Conservation (phyloP, 1,139 yeast genomes). For the Blastobotrys buckinghamii region DNA sequence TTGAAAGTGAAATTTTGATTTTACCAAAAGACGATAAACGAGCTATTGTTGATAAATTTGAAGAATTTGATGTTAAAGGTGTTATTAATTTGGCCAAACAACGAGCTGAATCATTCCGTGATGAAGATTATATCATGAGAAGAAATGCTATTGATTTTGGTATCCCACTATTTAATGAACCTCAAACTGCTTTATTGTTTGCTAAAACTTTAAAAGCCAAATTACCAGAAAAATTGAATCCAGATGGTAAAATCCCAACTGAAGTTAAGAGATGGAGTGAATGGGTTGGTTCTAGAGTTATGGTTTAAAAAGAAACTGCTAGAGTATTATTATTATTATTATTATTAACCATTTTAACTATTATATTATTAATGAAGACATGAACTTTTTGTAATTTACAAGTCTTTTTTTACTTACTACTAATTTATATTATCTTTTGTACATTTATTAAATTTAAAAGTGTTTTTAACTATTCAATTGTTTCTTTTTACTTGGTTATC, state of each 20-base stretch:
- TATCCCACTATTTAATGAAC: constrained; percentile 93
- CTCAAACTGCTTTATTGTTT: constrained; percentile 83
- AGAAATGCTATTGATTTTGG: constrained; percentile 98
- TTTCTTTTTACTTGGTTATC: too few relatives aligned
- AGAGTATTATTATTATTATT: too few relatives aligned
- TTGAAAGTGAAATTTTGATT: constrained; percentile 58
- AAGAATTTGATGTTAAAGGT: constrained; percentile 70
- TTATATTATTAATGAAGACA: too few relatives aligned
- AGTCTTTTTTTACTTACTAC: too few relatives aligned
- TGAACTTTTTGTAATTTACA: too few relatives aligned
- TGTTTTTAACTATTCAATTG: too few relatives aligned
- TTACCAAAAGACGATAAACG: constrained; percentile 93
- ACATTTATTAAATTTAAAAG: too few relatives aligned
- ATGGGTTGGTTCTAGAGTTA: constrained; percentile 62
- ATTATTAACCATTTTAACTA: too few relatives aligned
- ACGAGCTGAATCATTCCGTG: constrained; percentile 78
- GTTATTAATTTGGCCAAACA: constrained; percentile 90
- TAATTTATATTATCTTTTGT: too few relatives aligned
- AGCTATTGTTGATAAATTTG: constrained; percentile 88
- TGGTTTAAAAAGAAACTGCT: background rate
- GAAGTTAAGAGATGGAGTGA: constrained; percentile 97
- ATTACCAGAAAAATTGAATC: constrained; percentile 43
- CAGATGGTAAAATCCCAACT: constrained; percentile 55
- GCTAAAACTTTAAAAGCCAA: constrained; percentile 76
- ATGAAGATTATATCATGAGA: constrained; percentile 95